A percentile compares a stretch with the other conserved stretches of the same genome.
phyloP scores from a whole-genome alignment of 768 basidiomycete genomes.

The Termitomyces sp. region DNA sequence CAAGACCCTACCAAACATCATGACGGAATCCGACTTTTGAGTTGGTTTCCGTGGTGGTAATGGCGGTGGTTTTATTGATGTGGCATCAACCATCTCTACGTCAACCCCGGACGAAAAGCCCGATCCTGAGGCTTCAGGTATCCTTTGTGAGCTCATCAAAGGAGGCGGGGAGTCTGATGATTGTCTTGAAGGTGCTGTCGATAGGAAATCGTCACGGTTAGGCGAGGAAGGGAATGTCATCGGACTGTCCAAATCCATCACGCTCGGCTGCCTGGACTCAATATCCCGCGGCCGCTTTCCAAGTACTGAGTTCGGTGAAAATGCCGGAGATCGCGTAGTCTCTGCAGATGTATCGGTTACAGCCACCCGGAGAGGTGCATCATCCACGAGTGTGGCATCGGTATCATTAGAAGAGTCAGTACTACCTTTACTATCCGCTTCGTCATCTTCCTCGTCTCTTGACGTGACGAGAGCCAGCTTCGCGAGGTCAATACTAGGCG shows the following conservation, averaged over 20 bases:
- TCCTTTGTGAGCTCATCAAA: slow-evolving; percentile 15
- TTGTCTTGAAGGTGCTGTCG: slow-evolving; percentile 21
- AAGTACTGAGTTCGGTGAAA: slow-evolving; percentile 49
- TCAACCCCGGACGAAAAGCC: slow-evolving; percentile 24
- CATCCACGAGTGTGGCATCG: slow-evolving; percentile 85
- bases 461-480: slow-evolving; percentile 89
- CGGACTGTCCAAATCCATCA: slow-evolving; percentile 55
- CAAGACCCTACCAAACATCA: slow-evolving; percentile 77
- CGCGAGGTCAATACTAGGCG: slow-evolving; percentile 81
- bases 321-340: slow-evolving; percentile 23
- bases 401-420: slow-evolving; percentile 85
- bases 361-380: slow-evolving; percentile 39
- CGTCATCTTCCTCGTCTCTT: slow-evolving; percentile 85
- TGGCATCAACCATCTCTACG: slow-evolving; percentile 26
- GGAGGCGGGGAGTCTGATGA: slow-evolving; percentile 24
- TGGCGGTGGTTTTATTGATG: slow-evolving; percentile 42
- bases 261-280: slow-evolving; percentile 28
- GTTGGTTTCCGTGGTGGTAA: slow-evolving; percentile 50
- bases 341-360: slow-evolving; percentile 19
- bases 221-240: slow-evolving; percentile 26
- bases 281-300: slow-evolving; percentile 64
- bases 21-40: slow-evolving; percentile 62
- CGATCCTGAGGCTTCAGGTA: slow-evolving; percentile 29
- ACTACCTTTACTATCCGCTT: slow-evolving; percentile 54
- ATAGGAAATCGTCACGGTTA: slow-evolving; percentile 28